Base-by-base conservation (phyloP, 306 rosid genomes). In the Carpinus viminea region DNA sequence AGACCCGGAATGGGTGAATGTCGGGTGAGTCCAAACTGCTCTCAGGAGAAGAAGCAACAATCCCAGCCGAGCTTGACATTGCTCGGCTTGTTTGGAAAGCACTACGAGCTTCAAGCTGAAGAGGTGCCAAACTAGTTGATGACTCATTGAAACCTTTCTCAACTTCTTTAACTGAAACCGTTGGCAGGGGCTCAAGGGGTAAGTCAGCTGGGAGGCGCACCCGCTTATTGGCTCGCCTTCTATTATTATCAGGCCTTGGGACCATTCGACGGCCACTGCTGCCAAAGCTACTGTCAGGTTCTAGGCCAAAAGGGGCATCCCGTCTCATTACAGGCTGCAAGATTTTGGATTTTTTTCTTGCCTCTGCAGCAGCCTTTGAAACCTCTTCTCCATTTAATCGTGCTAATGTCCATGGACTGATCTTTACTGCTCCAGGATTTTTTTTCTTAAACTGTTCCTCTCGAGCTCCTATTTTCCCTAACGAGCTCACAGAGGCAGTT, bases 331-430 rank as follows among this genome's bases (percentile, higher is more conserved):
- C 94, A 2, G 99, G 98, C 86, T 90, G 98, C 77, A 95, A 87
- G 80, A 93, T 93, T 81, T 91, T 95, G 31, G 99, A 95, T 77
- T 89, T 95, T 71, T 93, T 95, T 75, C 99, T 90, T 48, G 99
- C 99, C 82, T 95, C 98, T 59, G 99, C 99, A 1, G 99, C 98
- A 16, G 97, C 98, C 83, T 86, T 95, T 66, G 99, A 93, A 76
- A 93, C 93, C 84, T 95, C 96, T 78, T 93, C 99, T 52, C 91
- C 94, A 75, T 95, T 95, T 72, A 93, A 81, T 45, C 97, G 89
- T n/a, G 99, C 99, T 82, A 95, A 83, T 17, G 94, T 82, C 99
- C 99, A 95, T 3, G 99, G 98, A 84, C 97, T 95, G 56, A 95
- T 95, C 91, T 88, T 95, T 76, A 95, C 97, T n/a, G 93, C 83